Conservation (phyloP, 805 yeast species). For the Metschnikowia picachoensis region DNA sequence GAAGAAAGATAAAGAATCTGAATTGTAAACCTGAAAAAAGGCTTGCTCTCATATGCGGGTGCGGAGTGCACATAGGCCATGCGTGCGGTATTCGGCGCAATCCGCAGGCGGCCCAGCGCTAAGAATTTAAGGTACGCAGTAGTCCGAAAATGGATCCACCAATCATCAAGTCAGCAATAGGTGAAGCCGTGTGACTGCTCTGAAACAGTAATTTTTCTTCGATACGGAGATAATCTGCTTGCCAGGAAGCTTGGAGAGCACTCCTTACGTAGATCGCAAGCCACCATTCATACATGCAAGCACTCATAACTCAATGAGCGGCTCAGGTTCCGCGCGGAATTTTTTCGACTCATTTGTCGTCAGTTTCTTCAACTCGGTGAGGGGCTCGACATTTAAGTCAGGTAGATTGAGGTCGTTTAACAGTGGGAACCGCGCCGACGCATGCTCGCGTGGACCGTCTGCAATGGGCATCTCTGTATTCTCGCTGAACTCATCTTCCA, state of each 20-base stretch:
- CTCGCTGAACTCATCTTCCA: constrained; percentile 4
- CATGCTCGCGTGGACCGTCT: constrained; percentile 10
- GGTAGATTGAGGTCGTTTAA: constrained; percentile 16
- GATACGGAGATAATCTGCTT: too few species aligned
- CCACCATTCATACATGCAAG: not conserved
- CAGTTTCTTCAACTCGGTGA: constrained; percentile 3
- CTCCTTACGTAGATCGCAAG: too few species aligned
- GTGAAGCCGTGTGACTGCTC: too few species aligned
- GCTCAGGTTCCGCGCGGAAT: constrained; percentile 33
- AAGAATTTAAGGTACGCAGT: too few species aligned
- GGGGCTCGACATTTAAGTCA: constrained; percentile 1
- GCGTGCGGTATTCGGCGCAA: too few species aligned
- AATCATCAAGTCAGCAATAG: too few species aligned
- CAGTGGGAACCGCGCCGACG: constrained; percentile 15
- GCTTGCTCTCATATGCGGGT: too few species aligned
- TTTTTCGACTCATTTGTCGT: constrained; percentile 9
- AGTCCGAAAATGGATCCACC: too few species aligned
- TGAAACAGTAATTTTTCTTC: too few species aligned
- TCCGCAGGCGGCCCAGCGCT: too few species aligned
- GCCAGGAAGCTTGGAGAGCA: too few species aligned
- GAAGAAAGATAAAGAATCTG: not conserved
- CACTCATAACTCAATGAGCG: constrained; percentile 35
- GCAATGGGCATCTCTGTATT: not conserved
- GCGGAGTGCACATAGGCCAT: too few species aligned
- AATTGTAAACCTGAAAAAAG: not conserved